Base-by-base conservation (phyloP, 768 basidiomycete species). In the Boletus bicolor region DNA sequence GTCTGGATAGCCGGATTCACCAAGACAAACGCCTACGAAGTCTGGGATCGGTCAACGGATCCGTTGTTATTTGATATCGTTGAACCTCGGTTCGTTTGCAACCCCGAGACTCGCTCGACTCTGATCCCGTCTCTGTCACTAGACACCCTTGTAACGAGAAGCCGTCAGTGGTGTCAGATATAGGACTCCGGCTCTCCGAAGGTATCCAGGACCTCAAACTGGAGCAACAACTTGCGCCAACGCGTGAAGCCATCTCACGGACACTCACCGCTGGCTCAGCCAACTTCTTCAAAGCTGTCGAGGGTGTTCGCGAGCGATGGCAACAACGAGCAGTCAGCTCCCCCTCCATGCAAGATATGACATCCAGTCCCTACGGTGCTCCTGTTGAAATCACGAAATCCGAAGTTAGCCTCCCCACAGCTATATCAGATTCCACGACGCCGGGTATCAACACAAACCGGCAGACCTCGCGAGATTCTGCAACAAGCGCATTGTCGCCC, bases 131-230 rank as follows among this genome's bases (percentile, higher is more conserved):
- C 34, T 24, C 44, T 26, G 15, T 42, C 32, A 49, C 51, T 58
- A 94, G 94, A 47, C 96, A 98, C 72, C 96, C 96, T 38, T 97
- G 95, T 70, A 91, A 86, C 55, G 91, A 92, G 62, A 92, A 91
- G 67, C 89, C 91, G 0, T 89, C 90, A 14, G 85, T 91, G 1
- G 89, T 98, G 5, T 80, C 93, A 5, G 97, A 99, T 64, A 86
- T 99, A 36, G 90, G 95, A 9, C 78, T 98, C 5, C 87, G 95
- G 10, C 81, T 99, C 26, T 85, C 89, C 54, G 95, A 98, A 73
- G 94, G 95, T 3, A 83, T 98, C 17, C 93, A 97, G 67, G 96
- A 98, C 30, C 80, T 99, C 49, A 92, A 90, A 68, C 72, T 98
- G 5, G 91, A 97, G 34, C 89, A 97, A 70, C 92, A 94, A 63